These are phyloP conservation scores for Fraxinus greggii DNA, from an alignment of 305 asterid species.

Conservation along the genomic window DNA sequence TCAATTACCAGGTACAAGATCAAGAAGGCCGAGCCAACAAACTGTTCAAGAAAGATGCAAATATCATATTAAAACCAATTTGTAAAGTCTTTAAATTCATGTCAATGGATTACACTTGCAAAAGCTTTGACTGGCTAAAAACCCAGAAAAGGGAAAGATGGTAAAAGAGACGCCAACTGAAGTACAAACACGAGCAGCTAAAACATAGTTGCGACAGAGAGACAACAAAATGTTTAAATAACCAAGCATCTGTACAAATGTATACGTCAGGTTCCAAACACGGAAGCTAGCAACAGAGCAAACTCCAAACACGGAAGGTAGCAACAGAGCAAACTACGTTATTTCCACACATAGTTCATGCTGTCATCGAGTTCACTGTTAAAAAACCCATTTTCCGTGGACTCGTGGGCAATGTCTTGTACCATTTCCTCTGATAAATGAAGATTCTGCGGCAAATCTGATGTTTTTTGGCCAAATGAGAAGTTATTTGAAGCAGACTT, in stretches of 20 bases:
- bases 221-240: not conserved
- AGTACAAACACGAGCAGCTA: conserved; percentile 34
- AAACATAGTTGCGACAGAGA: conserved; percentile 16
- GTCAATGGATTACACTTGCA: conserved; percentile 43
- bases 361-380: conserved; percentile 65
- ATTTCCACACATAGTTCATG: conserved; percentile 68
- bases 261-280: conserved; percentile 24
- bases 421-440: conserved; percentile 64
- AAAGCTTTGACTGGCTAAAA: conserved; percentile 22
- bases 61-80: conserved; percentile 2
- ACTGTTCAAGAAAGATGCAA: not conserved
- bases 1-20: not conserved
- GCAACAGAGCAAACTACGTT: conserved; percentile 26
- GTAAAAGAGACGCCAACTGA: conserved; percentile 18
- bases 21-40: not conserved
- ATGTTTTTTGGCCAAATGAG: conserved; percentile 48
- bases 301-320: conserved; percentile 16
- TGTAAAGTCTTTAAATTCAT: conserved; percentile 21
- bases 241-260: conserved; percentile 44
- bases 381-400: conserved; percentile 68
- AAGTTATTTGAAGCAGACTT: conserved; percentile 35
- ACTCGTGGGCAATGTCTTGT: conserved; percentile 60
- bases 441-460: conserved; percentile 50
- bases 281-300: conserved; percentile 10
- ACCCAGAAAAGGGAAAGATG: conserved; percentile 14